Conservation (phyloP, 345 rosid species). For the Excoecaria cochinchinensis region DNA sequence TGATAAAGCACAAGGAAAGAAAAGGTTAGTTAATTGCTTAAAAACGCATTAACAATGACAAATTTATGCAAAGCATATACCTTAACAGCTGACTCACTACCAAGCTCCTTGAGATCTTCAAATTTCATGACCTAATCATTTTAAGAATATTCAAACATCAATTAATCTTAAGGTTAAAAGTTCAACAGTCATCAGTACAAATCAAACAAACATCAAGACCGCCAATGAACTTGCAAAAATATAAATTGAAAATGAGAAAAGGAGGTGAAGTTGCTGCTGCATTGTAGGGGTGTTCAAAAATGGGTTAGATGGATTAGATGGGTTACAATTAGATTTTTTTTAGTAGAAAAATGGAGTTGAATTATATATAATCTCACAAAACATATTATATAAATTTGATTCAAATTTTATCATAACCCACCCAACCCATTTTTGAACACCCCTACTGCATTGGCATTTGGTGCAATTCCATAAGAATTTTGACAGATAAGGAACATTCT, state of each 20-base stretch:
- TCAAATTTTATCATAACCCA: too few species aligned
- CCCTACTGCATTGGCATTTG: too few species aligned
- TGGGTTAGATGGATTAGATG: too few species aligned
- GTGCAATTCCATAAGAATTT: background rate
- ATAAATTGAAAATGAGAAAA: background rate
- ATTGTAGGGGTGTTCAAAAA: too few species aligned
- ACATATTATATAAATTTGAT: too few species aligned
- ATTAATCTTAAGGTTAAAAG: background rate
- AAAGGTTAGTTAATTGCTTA: background rate
- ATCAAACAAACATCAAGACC: background rate
- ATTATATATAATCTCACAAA: too few species aligned
- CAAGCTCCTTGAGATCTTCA: conserved; percentile 90
- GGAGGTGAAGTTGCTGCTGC: too few species aligned
- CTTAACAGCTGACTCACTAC: conserved; percentile 86
- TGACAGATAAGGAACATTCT: background rate
- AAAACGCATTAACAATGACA: background rate
- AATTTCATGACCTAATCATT: conserved; percentile 86
- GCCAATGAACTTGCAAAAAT: background rate
- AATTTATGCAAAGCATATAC: conserved; percentile 26
- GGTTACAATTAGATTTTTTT: too few species aligned
- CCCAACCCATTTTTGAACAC: too few species aligned
- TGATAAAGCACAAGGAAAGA: background rate
- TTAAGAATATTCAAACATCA: background rate
- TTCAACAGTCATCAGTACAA: background rate
- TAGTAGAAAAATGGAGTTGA: too few species aligned